Evolutionary conservation across 805 yeast species (phyloP), one percentile per base, ranked within the genome.

Genomic region (Starmerella geochares): DNA sequence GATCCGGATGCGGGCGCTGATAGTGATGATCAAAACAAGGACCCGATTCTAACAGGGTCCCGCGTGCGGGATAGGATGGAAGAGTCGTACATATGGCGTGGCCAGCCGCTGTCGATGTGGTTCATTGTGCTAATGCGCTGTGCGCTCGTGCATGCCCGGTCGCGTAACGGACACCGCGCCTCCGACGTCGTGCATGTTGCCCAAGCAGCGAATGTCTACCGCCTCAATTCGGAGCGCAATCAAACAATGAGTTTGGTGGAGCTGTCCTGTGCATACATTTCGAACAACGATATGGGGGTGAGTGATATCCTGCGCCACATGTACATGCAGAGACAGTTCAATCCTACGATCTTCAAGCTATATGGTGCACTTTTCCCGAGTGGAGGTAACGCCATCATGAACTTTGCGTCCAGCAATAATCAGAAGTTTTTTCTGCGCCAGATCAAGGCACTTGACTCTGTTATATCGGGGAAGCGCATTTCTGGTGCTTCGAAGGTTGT

Each of bases 381-480:
- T 0, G 87, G 90, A 0, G 68, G 71, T 25, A 68, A 67, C 5
- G 76, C 83, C 1, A 67, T 77, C 58, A 81, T 78, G 13, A 71
- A 76, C 16, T 78, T 82, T 60, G 80, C 85, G 45, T 80, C 83
- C 43, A 79, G 86, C 31, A 84, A 86, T 54, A 90, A 86, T 61
- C 97, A 90, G 60, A 92, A 92, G 64, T 90, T 80, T 62, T 80
- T 90, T 54, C 68, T 92, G 53, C 78, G 98, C 57, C 96, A 88
- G 58, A 71, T 90, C 55, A 92, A 90, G 62, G 94, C 95, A 0
- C 80, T 77, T 62, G 98, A 92, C 63, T 77, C 92, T 2, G 60
- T 82, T 14, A 73, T 78, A 27, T 71, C 69, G 9, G 47, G 43
- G 21, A 66, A 71, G 9, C 75, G 73, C 11, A 77, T 86, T 17